Base-by-base conservation (phyloP, 768 basidiomycete species). In the Galerina marginata region DNA sequence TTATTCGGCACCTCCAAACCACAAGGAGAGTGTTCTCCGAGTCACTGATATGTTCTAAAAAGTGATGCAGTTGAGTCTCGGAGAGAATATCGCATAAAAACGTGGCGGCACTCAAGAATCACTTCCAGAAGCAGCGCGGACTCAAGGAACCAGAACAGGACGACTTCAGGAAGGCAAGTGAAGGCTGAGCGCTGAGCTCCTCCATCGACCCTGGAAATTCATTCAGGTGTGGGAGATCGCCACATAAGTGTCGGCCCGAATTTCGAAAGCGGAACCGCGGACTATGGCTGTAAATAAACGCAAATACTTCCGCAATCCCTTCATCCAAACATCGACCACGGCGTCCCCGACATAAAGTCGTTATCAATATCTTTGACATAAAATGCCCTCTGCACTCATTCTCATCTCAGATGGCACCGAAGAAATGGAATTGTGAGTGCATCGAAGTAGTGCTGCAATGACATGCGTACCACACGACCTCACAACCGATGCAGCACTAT, bases 391-490 rank as follows among this genome's bases (percentile, higher is more conserved):
- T 39, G 92, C 89, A 6, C 77, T 92, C 20, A 80, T 94, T 48
- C 77, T 94, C 23, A 83, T 94, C 26, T 89, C 92, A 15, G 83
- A 93, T 69, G 92, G 92, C 11, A 93, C 92, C 1, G 92, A 94
- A 70, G 92, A 94, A 75, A 93, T 92, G 87, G 92, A 93, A 74
- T 93, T 93, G 92, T 91, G 68, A 65, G 86, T 68, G 12, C 9
- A 49, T n/a, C 11, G 4, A 12, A 40, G 33, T 56, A 38, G 33
- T 39, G 47, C 39, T 46, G 23, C 5, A 16, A 44, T n/a, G 50
- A 25, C 25, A 48, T 38, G 42, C 44, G 6, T 25, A 12, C 9
- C 36, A 52, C 16, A 38, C 16, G 26, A 36, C 40, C 20, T 52
- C 23, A 56, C n/a, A 40, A 49, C 46, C 9, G 16, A 40, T 63